These are phyloP conservation scores for Astraeus odoratus DNA, from an alignment of 768 basidiomycete genomes.

Conservation along the genomic window DNA sequence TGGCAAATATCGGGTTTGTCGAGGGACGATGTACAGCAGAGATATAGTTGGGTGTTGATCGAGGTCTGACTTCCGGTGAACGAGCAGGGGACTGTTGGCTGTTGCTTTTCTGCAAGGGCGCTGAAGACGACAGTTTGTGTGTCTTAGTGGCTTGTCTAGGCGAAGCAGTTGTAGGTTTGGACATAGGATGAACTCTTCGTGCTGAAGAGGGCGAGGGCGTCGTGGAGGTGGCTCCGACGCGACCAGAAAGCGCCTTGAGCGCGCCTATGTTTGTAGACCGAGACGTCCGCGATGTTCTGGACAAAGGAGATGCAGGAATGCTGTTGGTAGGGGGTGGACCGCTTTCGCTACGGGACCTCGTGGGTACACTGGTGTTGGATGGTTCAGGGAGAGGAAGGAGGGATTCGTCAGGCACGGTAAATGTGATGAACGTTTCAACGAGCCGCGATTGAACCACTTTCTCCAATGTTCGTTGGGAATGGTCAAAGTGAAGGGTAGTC, in stretches of 20 bases:
- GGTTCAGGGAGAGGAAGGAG: conserved; percentile 19
- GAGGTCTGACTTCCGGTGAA: conserved; percentile 8
- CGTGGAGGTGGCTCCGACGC: conserved; percentile 3
- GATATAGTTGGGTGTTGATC: conserved; percentile 54
- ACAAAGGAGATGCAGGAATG: conserved; percentile 4
- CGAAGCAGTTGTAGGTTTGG: conserved; percentile 15
- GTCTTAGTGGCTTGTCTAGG: conserved; percentile 10
- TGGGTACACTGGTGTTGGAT: conserved; percentile 17
- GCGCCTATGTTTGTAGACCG: conserved; percentile 13
- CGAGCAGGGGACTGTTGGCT: conserved; percentile 19
- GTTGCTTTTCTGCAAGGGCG: conserved; percentile 18
- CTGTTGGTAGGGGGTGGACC: conserved; percentile 13
- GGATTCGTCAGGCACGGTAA: conserved; percentile 35
- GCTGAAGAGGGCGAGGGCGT: conserved; percentile 10
- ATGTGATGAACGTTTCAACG: conserved; percentile 69
- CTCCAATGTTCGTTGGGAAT: conserved; percentile 65
- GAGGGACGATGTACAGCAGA: conserved; percentile 79
- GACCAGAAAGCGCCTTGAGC: conserved; percentile 11
- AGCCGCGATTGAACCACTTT: conserved; percentile 65
- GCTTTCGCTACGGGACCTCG: conserved; percentile 21
- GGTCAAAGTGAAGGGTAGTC: conserved; percentile 40
- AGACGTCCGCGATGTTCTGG: conserved; percentile 10
- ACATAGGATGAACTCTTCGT: conserved; percentile 11
- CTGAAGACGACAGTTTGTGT: conserved; percentile 20
- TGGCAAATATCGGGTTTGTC: conserved; percentile 69